Conservation (phyloP, 2,329 filamentous ascomycete genomes). For the Pestalotiopsis sp. region DNA sequence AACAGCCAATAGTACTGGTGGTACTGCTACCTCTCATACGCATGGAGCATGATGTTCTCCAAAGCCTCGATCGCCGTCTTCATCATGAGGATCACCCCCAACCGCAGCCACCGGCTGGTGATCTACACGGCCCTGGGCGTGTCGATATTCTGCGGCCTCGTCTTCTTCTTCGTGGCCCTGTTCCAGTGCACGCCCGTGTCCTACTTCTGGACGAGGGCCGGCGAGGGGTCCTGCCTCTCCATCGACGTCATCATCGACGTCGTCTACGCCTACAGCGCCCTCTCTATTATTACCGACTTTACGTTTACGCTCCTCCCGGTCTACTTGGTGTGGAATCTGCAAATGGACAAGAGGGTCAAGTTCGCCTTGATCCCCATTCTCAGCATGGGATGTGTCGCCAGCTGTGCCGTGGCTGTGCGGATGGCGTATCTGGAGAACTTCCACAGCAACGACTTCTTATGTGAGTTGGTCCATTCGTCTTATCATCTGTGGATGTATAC, state of each 20-base stretch:
- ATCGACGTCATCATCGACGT: constrained; percentile 44
- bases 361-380: constrained; percentile 49
- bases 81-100: constrained; percentile 24
- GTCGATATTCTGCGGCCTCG: constrained; percentile 20
- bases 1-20: constrained; percentile 23
- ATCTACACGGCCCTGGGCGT: constrained; percentile 22
- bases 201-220: constrained; percentile 23
- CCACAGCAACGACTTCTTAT: constrained; percentile 22
- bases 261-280: constrained; percentile 43
- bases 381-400: constrained; percentile 47
- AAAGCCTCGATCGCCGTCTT: constrained; percentile 27
- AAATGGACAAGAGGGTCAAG: constrained; percentile 51
- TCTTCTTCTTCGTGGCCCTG: constrained; percentile 27
- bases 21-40: constrained; percentile 26
- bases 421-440: constrained; percentile 23
- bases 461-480: constrained; percentile 8
- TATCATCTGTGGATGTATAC: neutral
- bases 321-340: constrained; percentile 48
- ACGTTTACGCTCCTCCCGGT: constrained; percentile 46
- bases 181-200: constrained; percentile 23
- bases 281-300: constrained; percentile 42
- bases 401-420: constrained; percentile 23
- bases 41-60: constrained; percentile 23
- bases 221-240: constrained; percentile 28
- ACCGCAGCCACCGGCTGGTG: constrained; percentile 20